phyloP scores from a whole-genome alignment of 2,329 filamentous ascomycete species.

The Phaeoacremonium minimum region DNA sequence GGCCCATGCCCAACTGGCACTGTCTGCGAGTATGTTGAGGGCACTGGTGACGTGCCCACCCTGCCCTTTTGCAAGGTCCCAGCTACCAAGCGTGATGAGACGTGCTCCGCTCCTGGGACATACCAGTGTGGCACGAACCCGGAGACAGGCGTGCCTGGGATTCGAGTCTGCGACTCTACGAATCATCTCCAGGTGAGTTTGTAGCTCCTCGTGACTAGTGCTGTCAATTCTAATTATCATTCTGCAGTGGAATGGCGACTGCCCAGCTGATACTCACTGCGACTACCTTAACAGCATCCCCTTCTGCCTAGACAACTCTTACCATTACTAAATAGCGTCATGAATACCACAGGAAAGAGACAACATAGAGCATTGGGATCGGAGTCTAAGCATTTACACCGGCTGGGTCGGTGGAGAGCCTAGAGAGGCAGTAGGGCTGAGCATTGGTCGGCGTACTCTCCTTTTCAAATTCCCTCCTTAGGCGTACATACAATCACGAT shows the following conservation, averaged over 20 bases:
- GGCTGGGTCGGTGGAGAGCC: too few species aligned
- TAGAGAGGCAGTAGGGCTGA: too few species aligned
- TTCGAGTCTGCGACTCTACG: constrained; percentile 10
- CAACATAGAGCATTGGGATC: too few species aligned
- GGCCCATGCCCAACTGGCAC: constrained; percentile 6
- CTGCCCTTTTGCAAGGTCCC: constrained; percentile 8
- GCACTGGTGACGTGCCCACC: neutral
- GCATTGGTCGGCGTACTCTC: too few species aligned
- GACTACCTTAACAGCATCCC: constrained; percentile 5
- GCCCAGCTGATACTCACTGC: constrained; percentile 8
- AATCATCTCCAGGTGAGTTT: constrained; percentile 5
- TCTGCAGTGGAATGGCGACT: constrained; percentile 8
- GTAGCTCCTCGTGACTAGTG: neutral
- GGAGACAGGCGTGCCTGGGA: constrained; percentile 3
- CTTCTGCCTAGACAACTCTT: constrained; percentile 9
- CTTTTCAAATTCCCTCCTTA: too few species aligned
- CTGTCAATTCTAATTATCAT: neutral
- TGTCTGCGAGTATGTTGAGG: constrained; percentile 7
- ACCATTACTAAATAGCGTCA: too few species aligned
- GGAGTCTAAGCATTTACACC: too few species aligned
- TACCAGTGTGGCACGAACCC: constrained; percentile 7
- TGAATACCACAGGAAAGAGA: too few species aligned
- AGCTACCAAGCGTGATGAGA: constrained; percentile 2
- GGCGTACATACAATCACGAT: too few species aligned
- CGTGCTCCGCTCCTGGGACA: constrained; percentile 6